Conservation (phyloP, 1,139 yeast species). For the Suhomyces yuchorum region DNA sequence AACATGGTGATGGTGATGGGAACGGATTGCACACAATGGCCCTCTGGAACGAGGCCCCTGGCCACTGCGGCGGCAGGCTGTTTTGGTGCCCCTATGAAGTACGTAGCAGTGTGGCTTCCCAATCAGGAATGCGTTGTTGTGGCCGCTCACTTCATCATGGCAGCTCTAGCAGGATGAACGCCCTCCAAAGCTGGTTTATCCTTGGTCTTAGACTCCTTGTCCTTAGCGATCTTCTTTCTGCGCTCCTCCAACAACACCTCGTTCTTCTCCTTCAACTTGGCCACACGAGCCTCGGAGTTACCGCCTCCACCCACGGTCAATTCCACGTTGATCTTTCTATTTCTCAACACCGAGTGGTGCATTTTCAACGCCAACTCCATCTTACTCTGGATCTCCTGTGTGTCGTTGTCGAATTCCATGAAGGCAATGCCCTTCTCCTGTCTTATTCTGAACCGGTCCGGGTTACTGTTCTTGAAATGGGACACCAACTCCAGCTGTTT, state of each 20-base stretch:
- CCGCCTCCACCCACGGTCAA: conserved; percentile 99
- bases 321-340: conserved; percentile 87
- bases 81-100: too few relatives aligned
- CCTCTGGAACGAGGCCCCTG: too few relatives aligned
- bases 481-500: conserved; percentile 60
- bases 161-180: conserved; percentile 64
- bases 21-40: too few relatives aligned
- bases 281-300: conserved; percentile 67
- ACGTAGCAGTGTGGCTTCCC: too few relatives aligned
- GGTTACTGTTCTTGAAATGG: conserved; percentile 77
- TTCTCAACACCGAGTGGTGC: conserved; percentile 71
- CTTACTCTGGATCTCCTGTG: conserved; percentile 66
- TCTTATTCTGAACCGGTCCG: conserved; percentile 76
- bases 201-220: conserved; percentile 30
- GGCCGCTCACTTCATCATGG: conserved; percentile 32
- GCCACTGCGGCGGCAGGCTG: too few relatives aligned
- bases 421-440: conserved; percentile 91
- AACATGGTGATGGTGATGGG: neutral
- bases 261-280: conserved; percentile 78
- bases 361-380: conserved; percentile 81
- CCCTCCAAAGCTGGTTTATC: conserved; percentile 20
- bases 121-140: too few relatives aligned
- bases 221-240: conserved; percentile 48
- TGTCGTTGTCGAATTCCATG: conserved; percentile 73
- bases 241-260: conserved; percentile 69